A percentile compares a stretch with the other conserved stretches of the same genome.
These are phyloP conservation scores for Neurospora tetrasperma DNA, from an alignment of 495 filamentous ascomycete genomes.

Conservation along the genomic window DNA sequence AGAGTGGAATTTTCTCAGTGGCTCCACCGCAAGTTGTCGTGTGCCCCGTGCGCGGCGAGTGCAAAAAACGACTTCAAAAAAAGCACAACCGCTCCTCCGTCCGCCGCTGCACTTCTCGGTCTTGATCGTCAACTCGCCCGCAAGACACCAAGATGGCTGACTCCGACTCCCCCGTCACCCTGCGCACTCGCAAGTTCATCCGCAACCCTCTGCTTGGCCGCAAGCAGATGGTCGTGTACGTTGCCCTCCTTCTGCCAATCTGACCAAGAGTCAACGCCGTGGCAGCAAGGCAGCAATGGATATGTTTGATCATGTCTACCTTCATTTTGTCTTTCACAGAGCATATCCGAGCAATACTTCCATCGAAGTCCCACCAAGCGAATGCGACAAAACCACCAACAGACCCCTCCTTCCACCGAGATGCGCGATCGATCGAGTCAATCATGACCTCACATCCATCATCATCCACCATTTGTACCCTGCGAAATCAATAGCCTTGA, in stretches of 20 bases:
- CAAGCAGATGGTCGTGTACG: conserved; percentile 99
- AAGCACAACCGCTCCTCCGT: conserved; percentile 3
- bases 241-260: conserved; percentile 19
- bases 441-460: background rate
- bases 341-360: background rate
- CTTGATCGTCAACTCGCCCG: conserved; percentile 20
- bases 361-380: background rate
- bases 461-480: background rate
- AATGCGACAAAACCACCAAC: background rate
- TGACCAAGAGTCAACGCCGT: background rate
- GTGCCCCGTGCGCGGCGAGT: conserved; percentile 2
- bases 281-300: background rate
- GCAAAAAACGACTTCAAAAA: conserved; percentile 20
- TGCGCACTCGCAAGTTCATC: conserved; percentile 99
- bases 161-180: conserved; percentile 70
- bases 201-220: conserved; percentile 96
- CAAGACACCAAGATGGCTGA: conserved; percentile 64
- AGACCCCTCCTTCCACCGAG: background rate
- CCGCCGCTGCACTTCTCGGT: conserved; percentile 5
- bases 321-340: background rate
- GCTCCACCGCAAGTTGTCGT: conserved; percentile 13
- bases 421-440: background rate
- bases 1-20: conserved; percentile 19
- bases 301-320: background rate
- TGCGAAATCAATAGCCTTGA: background rate